Conservation (phyloP, 75 land plant species). For the Pinus tabuliformis region DNA sequence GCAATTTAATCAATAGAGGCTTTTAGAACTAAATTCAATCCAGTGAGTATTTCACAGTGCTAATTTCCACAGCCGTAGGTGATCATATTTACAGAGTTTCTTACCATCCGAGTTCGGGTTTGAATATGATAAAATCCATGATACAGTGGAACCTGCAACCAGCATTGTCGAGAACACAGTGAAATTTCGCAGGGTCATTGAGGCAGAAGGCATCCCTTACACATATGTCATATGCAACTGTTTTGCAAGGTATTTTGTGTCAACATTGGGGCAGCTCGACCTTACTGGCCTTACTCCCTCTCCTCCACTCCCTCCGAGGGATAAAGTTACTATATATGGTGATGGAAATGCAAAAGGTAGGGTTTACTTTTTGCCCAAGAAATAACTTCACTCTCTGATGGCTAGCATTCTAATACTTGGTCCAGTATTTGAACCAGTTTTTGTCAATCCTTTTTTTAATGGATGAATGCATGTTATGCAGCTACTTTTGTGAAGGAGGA, state of each 20-base stretch:
- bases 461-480: constrained; percentile 8
- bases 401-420: not conserved
- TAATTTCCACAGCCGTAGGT: no score
- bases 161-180: constrained; percentile 41
- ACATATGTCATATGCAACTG: constrained; percentile 63
- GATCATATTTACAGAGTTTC: not conserved
- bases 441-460: not conserved
- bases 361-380: not conserved
- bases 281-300: not conserved
- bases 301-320: constrained; percentile 37
- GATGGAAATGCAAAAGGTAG: constrained; percentile 49
- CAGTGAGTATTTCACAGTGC: no score
- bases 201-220: constrained; percentile 55
- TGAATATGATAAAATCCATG: no score
- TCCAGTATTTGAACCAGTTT: no score
- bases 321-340: constrained; percentile 36
- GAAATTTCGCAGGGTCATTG: constrained; percentile 39
- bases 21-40: no score
- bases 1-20: no score
- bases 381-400: not conserved
- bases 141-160: constrained; percentile 40
- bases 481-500: constrained; percentile 43
- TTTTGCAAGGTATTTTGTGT: constrained; percentile 49
- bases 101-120: no score
- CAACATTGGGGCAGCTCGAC: constrained; percentile 33